Base-by-base conservation (phyloP, 768 basidiomycete species). In the Trametes gibbosa region DNA sequence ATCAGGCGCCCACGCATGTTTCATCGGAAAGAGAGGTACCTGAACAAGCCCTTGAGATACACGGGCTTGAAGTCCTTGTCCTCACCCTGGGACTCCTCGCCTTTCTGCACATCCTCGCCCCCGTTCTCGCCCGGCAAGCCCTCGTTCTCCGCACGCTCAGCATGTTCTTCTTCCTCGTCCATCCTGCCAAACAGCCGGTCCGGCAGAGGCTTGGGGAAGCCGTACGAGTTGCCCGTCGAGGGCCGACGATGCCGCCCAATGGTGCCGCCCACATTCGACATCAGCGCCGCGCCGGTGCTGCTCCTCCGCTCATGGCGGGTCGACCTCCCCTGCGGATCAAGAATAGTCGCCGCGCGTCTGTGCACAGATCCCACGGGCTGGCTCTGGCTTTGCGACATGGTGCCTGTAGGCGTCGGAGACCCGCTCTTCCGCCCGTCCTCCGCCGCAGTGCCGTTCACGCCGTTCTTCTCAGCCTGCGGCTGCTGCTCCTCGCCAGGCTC, bases 31-130 rank as follows among this genome's bases (percentile, higher is more conserved):
- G 51, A 53, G 53, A 74, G 80, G 64, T 61, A 92, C 87, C 92
- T 95, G 77, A 99, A 98, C 49, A 99, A 70, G 6, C 97, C 97
- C 75, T 98, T 99, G 68, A 98, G 75, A 75, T 92, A 96, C 46
- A 98, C 86, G 1, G 97, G 92, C 76, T 98, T 98, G 68, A 92
- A 88, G 57, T 92, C 89, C 73, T 86, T 87, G 64, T 87, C 86
- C 29, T 80, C 75, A n/a, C 78, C 70, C 58, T 82, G 81, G 52
- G 77, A 75, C 62, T 81, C 80, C 45, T 81, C 65, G 27, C 58
- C 65, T 5, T 48, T 59, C 25, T 32, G 59, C 53, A 37, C 50
- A 29, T 61, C 29, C 53, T 76, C 79, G 16, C 76, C 76, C 52
- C 71, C 71, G 42, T 70, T 69, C 43, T 67, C 69, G 7, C 62